Base-by-base conservation (phyloP, 495 filamentous ascomycete species). In the Tuber calosporum region DNA sequence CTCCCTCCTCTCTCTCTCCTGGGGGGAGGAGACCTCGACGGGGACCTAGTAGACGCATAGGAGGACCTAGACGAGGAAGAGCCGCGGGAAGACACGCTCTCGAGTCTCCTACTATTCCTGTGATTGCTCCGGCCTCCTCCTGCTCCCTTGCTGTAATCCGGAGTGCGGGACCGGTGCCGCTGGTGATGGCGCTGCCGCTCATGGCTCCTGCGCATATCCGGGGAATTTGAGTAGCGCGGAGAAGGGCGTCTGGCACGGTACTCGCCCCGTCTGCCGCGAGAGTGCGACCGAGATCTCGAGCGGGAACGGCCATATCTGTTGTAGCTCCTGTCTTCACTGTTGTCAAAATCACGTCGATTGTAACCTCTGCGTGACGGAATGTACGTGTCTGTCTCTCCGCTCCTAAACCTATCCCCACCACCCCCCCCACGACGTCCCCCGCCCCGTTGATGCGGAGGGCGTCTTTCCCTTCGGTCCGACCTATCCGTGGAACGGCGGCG, bases 401-500 rank as follows among this genome's bases (percentile, higher is more conserved):
- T 78, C 69, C 81, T 78, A 72, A 84, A 85, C 13, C 82, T 79
- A 74, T 83, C 83, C 30, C 83, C 73, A 62, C 84, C 81, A n/a
- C 82, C 83, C 67, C 85, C 76, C 72, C 77, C 76, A 7, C 74
- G 74, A 39, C 68, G 77, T 42, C 71, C 67, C 68, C 48, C 42
- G 26, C 74, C 77, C 42, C 77, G 78, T 71, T 71, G 81, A 70
- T 85, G 86, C 81, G 84, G 69, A 30, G 77, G 71, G 7, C 78
- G 83, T 67, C 85, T 87, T 74, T 87, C 86, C 79, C 80, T 84
- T 81, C 83, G 85, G 79, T 75, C 87, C 77, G 79, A 66, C 40
- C 81, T 73, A 69, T 85, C 77, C 81, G 86, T 82, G 75, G 86
- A 86, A 71, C 86, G 86, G 66, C 86, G 84, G 75, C 88, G 83